A percentile compares a stretch with the other conserved stretches of the same genome.
These are phyloP conservation scores for Cytospora piceicola DNA, from an alignment of 2,329 filamentous ascomycete genomes.

Conservation along the genomic window DNA sequence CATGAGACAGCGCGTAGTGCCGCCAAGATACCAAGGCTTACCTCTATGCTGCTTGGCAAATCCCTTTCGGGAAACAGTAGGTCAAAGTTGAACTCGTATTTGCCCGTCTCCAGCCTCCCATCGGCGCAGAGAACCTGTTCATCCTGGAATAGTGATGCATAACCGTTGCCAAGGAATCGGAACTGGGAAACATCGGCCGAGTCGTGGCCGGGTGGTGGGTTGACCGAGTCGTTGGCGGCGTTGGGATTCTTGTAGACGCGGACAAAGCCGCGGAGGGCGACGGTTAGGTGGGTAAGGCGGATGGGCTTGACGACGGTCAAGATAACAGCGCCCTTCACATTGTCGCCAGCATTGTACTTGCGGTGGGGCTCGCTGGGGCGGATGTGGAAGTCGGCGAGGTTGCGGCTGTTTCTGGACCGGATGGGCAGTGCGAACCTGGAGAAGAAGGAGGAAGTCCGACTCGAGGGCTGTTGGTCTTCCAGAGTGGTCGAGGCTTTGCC, in stretches of 20 bases:
- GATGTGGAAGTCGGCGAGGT: slow-evolving; percentile 78
- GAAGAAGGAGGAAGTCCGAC: slow-evolving; percentile 51
- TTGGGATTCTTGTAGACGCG: slow-evolving; percentile 75
- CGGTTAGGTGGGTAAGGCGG: slow-evolving; percentile 78
- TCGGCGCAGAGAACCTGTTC: slow-evolving; percentile 80
- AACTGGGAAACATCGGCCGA: slow-evolving; percentile 42
- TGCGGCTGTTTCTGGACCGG: slow-evolving; percentile 58
- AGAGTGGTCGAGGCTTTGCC: slow-evolving; percentile 44
- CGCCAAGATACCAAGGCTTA: slow-evolving; percentile 52
- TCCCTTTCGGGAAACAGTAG: slow-evolving; percentile 41
- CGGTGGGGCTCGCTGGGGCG: slow-evolving; percentile 76
- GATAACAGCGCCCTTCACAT: slow-evolving; percentile 73
- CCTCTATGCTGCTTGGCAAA: slow-evolving; percentile 91
- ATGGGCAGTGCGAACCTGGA: slow-evolving; percentile 58
- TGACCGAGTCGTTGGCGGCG: slow-evolving; percentile 53
- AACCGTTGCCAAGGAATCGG: slow-evolving; percentile 74
- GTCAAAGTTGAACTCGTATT: slow-evolving; percentile 72
- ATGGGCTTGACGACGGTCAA: slow-evolving; percentile 74
- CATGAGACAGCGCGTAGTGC: neutral
- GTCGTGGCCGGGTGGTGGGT: slow-evolving; percentile 47
- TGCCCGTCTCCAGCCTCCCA: slow-evolving; percentile 72
- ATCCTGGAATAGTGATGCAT: slow-evolving; percentile 81
- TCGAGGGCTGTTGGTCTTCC: slow-evolving; percentile 46
- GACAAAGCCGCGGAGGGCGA: slow-evolving; percentile 77
- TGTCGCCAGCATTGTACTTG: slow-evolving; percentile 75